Percentiles rank a stretch among this genome's conserved stretches.
phyloP scores from a whole-genome alignment of 768 basidiomycete species.

The Multifurca ochricompacta region DNA sequence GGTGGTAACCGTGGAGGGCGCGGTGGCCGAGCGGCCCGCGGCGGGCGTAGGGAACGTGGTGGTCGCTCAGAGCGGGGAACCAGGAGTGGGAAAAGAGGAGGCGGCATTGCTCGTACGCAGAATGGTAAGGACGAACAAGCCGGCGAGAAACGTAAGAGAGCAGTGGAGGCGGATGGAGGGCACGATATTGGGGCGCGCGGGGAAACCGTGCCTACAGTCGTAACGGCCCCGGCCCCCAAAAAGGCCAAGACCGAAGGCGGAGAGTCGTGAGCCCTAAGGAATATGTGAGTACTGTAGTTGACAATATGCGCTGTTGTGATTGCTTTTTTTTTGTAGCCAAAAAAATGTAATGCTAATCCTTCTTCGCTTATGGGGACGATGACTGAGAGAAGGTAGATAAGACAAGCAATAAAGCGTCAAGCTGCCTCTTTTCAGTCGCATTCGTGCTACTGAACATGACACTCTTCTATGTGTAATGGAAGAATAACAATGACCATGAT shows the following conservation, averaged over 20 bases:
- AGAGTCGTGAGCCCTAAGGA: constrained; percentile 10
- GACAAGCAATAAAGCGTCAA: no score
- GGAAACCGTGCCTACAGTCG: constrained; percentile 43
- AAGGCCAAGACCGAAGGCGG: constrained; percentile 35
- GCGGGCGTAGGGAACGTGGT: constrained; percentile 24
- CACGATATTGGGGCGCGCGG: constrained; percentile 62
- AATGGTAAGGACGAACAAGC: constrained; percentile 35
- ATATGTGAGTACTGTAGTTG: constrained; percentile 7
- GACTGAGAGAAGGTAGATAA: no score
- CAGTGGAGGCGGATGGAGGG: constrained; percentile 71
- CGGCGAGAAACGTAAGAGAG: constrained; percentile 73
- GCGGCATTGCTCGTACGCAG: constrained; percentile 18
- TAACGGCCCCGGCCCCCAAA: constrained; percentile 26
- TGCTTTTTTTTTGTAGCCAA: constrained; percentile 4
- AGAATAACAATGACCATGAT: not conserved
- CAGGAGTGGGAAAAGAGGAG: constrained; percentile 22
- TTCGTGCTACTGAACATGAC: not conserved
- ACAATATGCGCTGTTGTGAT: not conserved
- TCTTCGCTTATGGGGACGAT: not conserved
- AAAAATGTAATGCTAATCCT: constrained; percentile 8
- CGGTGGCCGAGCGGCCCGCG: constrained; percentile 36
- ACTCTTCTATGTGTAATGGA: not conserved
- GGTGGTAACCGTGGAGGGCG: constrained; percentile 38
- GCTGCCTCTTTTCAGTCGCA: no score
- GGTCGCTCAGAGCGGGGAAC: constrained; percentile 30